Percentiles rank a stretch among this genome's conserved stretches.
Conservation (phyloP, 371 early-diverging fungal species). For the Zancudomyces culisetae region DNA sequence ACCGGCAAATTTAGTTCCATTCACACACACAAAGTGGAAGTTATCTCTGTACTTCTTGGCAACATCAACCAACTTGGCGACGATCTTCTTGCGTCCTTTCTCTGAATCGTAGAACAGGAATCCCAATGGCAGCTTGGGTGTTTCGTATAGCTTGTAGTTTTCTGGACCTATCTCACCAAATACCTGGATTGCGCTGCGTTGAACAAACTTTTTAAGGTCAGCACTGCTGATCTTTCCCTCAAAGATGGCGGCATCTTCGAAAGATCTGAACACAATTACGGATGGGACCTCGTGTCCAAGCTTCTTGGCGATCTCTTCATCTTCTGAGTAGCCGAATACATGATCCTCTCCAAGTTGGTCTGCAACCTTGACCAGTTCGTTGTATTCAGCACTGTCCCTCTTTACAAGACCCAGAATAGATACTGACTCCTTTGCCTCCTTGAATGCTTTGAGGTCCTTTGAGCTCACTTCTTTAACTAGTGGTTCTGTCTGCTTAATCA, state of each 20-base stretch:
- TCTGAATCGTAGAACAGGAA: conserved; percentile 58
- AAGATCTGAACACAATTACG: conserved; percentile 69
- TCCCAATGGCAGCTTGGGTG: conserved; percentile 65
- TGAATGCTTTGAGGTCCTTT: conserved; percentile 35
- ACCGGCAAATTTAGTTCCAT: conserved; percentile 60
- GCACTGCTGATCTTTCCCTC: conserved; percentile 33
- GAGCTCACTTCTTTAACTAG: conserved; percentile 44
- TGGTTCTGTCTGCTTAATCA: conserved; percentile 78
- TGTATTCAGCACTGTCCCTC: conserved; percentile 36
- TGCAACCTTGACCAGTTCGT: conserved; percentile 42
- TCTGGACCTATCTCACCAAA: conserved; percentile 76
- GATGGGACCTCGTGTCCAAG: conserved; percentile 34
- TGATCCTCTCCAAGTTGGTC: conserved; percentile 57
- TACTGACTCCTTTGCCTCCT: conserved; percentile 62
- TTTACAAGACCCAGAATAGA: conserved; percentile 63
- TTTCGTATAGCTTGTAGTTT: conserved; percentile 67
- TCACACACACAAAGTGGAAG: conserved; percentile 73
- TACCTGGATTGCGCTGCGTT: conserved; percentile 55
- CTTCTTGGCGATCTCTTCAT: conserved; percentile 28
- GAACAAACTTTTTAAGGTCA: conserved; percentile 39
- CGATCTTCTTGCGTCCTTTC: conserved; percentile 26
- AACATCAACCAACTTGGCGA: conserved; percentile 29
- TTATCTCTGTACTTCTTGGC: conserved; percentile 73
- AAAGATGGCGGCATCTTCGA: conserved; percentile 62
- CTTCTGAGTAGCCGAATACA: conserved; percentile 48